Base-by-base conservation (phyloP, 2,329 filamentous ascomycete species). In the Phoma sp. region DNA sequence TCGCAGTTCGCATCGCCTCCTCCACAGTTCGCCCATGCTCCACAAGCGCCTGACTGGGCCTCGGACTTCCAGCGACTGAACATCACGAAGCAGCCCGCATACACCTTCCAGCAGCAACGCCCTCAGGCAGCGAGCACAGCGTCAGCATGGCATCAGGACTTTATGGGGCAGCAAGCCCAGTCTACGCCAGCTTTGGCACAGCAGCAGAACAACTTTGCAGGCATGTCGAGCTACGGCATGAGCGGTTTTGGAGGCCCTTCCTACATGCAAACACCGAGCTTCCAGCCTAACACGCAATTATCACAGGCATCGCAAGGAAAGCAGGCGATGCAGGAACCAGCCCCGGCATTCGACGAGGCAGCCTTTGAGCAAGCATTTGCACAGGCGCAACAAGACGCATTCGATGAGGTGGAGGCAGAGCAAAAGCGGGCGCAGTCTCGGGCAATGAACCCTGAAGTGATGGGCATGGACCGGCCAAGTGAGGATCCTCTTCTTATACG, bases 141-240 rank as follows among this genome's bases (percentile, higher is more conserved):
- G 17, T 59, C 69, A 47, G 77, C 78, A 76, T 88, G 86, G 86
- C 85, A 87, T 46, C 79, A 84, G 65, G 85, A 88, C 62, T 88
- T 88, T 65, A 70, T 83, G 63, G 65, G 69, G 27, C 72, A 76
- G 36, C 76, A 79, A 51, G 49, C 59, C n/a, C 64, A 69, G 31
- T 67, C 71, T 49, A 55, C 65, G 7, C 74, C 74, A 27, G 60
- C 64, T n/a, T 67, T 68, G 27, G 56, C 55, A 13, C 60, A 68
- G 13, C 68, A 69, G 32, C 69, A 71, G 29, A 64, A 49, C 44
- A 56, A 60, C 22, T 73, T 70, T 49, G 62, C 62, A 4, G 63
- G 65, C 17, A 68, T 72, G 62, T 44, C 64, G 8, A 65, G 65
- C 15, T 70, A 70, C 37, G 64, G 57, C 10, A 72, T 71, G 64